Conservation (phyloP, 176 grass and related monocot species). For the Alopecurus myosuroides region DNA sequence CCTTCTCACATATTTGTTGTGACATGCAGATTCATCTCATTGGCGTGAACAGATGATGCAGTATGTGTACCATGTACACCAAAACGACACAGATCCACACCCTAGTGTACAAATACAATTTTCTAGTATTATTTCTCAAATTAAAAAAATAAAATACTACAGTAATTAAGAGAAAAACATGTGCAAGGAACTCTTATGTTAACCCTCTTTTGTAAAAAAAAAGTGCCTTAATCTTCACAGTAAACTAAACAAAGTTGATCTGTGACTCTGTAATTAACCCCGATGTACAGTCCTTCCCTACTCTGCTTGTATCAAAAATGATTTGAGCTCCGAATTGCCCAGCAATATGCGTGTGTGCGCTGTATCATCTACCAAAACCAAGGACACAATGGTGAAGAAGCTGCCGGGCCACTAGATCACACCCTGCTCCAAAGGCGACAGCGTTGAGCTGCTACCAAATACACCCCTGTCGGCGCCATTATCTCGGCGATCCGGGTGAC, state of each 20-base stretch:
- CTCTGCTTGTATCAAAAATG: no score
- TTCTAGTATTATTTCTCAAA: neutral
- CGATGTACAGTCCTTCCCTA: neutral
- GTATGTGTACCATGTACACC: neutral
- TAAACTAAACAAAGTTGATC: neutral
- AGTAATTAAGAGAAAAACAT: neutral
- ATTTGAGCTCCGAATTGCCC: neutral
- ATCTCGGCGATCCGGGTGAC: constrained; percentile 26
- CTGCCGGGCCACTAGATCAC: neutral
- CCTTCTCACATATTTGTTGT: neutral
- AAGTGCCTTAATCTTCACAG: neutral
- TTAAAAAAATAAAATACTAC: no score
- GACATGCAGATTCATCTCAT: neutral
- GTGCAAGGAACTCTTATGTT: neutral
- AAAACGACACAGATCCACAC: neutral
- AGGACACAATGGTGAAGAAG: neutral
- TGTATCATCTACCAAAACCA: constrained; percentile 16
- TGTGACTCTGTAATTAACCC: neutral
- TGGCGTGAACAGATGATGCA: neutral
- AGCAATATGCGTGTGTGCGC: neutral
- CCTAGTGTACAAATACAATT: neutral
- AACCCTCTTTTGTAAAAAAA: neutral
- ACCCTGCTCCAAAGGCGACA: neutral
- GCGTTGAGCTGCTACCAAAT: neutral
- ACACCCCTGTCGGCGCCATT: neutral